Percentiles rank a stretch among this genome's conserved stretches.
phyloP scores from a whole-genome alignment of 805 yeast genomes.

The Yarrowia sp. region DNA sequence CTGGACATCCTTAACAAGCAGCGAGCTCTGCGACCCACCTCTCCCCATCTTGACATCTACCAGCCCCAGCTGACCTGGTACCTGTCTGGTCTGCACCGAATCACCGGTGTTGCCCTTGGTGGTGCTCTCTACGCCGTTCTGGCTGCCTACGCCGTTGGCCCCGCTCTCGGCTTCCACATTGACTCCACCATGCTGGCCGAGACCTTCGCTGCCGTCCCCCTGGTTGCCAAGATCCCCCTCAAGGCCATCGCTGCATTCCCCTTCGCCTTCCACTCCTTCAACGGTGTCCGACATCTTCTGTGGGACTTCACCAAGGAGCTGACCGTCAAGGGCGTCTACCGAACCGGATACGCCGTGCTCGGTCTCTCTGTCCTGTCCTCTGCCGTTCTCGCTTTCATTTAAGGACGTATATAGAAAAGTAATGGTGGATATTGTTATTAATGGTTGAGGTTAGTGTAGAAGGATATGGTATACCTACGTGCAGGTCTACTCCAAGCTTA shows the following conservation, averaged over 20 bases:
- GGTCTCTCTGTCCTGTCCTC: constrained; percentile 68
- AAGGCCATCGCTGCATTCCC: constrained; percentile 81
- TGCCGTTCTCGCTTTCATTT: constrained; percentile 53
- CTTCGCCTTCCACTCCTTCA: constrained; percentile 82
- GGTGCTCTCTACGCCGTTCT: constrained; percentile 80
- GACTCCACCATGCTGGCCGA: constrained; percentile 62
- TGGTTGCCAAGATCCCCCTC: constrained; percentile 62
- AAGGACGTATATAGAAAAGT: constrained; percentile 40
- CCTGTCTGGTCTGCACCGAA: constrained; percentile 82
- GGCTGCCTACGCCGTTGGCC: constrained; percentile 72
- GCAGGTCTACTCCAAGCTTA: too few species aligned
- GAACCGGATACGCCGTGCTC: constrained; percentile 85
- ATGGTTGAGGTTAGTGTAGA: neutral
- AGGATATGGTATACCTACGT: too few species aligned
- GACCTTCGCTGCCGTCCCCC: constrained; percentile 68
- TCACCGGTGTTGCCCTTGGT: constrained; percentile 85
- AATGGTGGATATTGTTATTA: constrained; percentile 21
- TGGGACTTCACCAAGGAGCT: constrained; percentile 92
- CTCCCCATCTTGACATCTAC: constrained; percentile 90
- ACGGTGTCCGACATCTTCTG: constrained; percentile 89
- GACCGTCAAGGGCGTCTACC: constrained; percentile 84
- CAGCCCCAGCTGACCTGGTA: constrained; percentile 88
- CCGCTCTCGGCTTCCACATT: constrained; percentile 63
- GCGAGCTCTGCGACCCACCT: constrained; percentile 84
- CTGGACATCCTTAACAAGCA: constrained; percentile 76